Evolutionary conservation across 31 red algal species (phyloP).

Genomic region (Asparagopsis taxiformis): DNA sequence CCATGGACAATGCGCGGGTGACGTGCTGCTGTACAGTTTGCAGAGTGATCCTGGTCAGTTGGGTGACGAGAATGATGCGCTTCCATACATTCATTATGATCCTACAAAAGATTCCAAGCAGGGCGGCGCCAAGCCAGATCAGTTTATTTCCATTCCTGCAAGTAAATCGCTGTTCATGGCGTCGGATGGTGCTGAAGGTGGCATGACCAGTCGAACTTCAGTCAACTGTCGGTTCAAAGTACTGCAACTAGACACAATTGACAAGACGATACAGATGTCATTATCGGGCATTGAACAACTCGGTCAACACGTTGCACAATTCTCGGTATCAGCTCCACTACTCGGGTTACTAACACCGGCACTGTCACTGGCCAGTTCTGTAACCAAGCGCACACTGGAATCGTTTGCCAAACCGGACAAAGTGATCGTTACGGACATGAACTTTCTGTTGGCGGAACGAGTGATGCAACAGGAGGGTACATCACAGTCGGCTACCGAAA

Average conservation of each 20-base stretch:
- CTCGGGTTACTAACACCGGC: constrained; percentile 16
- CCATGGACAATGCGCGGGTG: neutral
- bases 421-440: constrained; percentile 42
- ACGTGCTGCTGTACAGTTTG: constrained; percentile 10
- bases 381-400: constrained; percentile 14
- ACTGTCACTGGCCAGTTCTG: constrained; percentile 14
- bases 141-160: constrained; percentile 18
- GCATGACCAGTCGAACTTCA: neutral
- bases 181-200: constrained; percentile 2
- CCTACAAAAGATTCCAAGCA: constrained; percentile 3
- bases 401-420: constrained; percentile 45
- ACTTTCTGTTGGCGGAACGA: constrained; percentile 31
- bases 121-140: constrained; percentile 4
- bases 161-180: constrained; percentile 23
- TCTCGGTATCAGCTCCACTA: constrained; percentile 13
- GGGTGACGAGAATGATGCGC: constrained; percentile 1
- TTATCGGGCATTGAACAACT: constrained; percentile 15
- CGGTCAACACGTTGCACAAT: constrained; percentile 12
- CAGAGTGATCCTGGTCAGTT: neutral
- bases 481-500: neutral
- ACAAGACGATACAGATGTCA: constrained; percentile 27
- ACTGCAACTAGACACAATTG: constrained; percentile 13
- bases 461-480: neutral
- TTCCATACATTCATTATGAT: constrained; percentile 30
- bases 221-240: constrained; percentile 30